Base-by-base conservation (phyloP, 805 yeast genomes). In the Pichia rugopelliculosa region DNA sequence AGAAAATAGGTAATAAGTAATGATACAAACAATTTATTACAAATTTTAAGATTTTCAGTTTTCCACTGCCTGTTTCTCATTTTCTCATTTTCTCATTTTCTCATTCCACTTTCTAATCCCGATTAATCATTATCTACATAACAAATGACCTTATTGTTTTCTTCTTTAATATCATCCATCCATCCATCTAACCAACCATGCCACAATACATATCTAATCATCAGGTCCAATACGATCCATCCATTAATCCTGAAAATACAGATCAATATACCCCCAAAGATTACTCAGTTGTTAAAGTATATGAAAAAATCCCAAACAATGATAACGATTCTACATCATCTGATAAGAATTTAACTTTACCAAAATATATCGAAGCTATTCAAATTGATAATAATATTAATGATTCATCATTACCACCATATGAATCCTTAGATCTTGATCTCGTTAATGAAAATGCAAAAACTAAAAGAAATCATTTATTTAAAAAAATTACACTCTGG, bases 191-290 rank as follows among this genome's bases (percentile, higher is more conserved):
- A 13, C 37, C 22, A 18, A 21, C 37, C 13, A 36, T 20, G 37
- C 4, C 12, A 25, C 2, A 18, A 24, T 22, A 15, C 17, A n/a
- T 43, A 27, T 34, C 36, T 33, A 8, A n/a, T 15, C 44, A 51
- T 36, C 64, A 56, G n/a, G 53, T 64, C 13, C 60, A 56, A 36
- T 67, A 55, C 40, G 69, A 67, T 46, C 56, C 64, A 3, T 11
- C 44, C 0, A 22, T 63, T 12, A 68, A 66, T 46, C 58, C 63
- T 0, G 42, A 59, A 7, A 67, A 67, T 52, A 48, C 56, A 58
- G 56, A 53, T 4, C 71, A 67, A 45, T 67, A 62, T 53, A 25
- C 44, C 4, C 53, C 61, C 2, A 66, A 65, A 48, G 51, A 53
- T 6, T 67, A 66, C 50, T 62, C 56, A 43, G 69, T 61, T 27